Conservation (phyloP, 306 rosid species). For the Pachyrhizus erosus region DNA sequence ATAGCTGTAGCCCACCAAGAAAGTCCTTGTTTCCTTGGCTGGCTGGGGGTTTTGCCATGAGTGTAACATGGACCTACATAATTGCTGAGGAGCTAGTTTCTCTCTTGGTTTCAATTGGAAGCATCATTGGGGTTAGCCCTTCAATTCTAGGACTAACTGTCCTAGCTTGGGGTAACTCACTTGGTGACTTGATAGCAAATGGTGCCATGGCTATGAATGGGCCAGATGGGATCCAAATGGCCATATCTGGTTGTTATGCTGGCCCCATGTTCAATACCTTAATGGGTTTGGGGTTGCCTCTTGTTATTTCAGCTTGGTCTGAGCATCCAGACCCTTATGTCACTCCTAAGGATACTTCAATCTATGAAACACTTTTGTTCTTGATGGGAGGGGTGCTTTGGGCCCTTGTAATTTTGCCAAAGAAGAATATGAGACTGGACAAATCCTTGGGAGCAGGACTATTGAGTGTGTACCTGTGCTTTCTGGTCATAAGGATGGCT, state of each 20-base stretch:
- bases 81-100: slow-evolving; percentile 74
- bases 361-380: slow-evolving; percentile 60
- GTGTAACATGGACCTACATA: slow-evolving; percentile 82
- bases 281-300: slow-evolving; percentile 76
- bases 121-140: slow-evolving; percentile 52
- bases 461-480: slow-evolving; percentile 64
- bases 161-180: slow-evolving; percentile 64
- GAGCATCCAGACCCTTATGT: slow-evolving; percentile 54
- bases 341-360: slow-evolving; percentile 56
- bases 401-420: slow-evolving; percentile 75
- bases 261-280: slow-evolving; percentile 79
- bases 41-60: slow-evolving; percentile 75
- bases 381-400: slow-evolving; percentile 71
- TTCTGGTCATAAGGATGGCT: slow-evolving; percentile 61
- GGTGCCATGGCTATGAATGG: slow-evolving; percentile 76
- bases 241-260: slow-evolving; percentile 78
- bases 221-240: slow-evolving; percentile 76
- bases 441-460: slow-evolving; percentile 69
- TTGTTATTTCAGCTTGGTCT: slow-evolving; percentile 61
- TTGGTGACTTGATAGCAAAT: slow-evolving; percentile 77
- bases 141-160: slow-evolving; percentile 53
- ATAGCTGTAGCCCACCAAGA: slow-evolving; percentile 64
- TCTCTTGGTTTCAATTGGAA: slow-evolving; percentile 61
- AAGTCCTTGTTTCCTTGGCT: slow-evolving; percentile 70
- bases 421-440: slow-evolving; percentile 68